Evolutionary conservation across 164 flowering plant genomes (phyloP).

Genomic region (Kingdonia uniflora): DNA sequence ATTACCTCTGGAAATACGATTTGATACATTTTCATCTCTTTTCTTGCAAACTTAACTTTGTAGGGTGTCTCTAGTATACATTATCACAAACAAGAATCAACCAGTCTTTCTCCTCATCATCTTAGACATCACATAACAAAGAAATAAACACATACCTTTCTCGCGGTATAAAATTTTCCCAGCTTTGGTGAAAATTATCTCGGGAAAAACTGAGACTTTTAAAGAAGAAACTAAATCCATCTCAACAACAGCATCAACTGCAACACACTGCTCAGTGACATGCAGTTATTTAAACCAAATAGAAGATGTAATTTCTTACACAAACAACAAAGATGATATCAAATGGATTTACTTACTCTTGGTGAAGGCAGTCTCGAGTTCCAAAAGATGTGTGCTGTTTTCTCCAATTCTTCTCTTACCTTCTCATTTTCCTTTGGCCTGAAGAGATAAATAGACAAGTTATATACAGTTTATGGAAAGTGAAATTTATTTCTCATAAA

Average conservation of each 20-base stretch:
- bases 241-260: slow-evolving; percentile 83
- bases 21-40: too few relatives aligned
- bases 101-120: too few relatives aligned
- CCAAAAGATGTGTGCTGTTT: slow-evolving; percentile 86
- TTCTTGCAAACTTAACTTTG: too few relatives aligned
- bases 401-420: slow-evolving; percentile 54
- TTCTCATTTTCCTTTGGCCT: slow-evolving; percentile 81
- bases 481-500: too few relatives aligned
- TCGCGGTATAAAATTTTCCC: slow-evolving; percentile 86
- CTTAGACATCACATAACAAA: too few relatives aligned
- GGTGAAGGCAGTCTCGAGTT: slow-evolving; percentile 89
- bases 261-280: slow-evolving; percentile 53
- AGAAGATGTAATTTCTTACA: background rate
- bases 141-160: slow-evolving; percentile 36
- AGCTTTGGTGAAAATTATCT: slow-evolving; percentile 78
- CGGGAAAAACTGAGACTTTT: slow-evolving; percentile 68
- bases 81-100: too few relatives aligned
- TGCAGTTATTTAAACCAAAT: background rate
- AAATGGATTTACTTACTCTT: slow-evolving; percentile 41
- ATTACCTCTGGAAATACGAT: too few relatives aligned
- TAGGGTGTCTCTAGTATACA: too few relatives aligned
- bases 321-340: background rate
- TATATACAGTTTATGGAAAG: too few relatives aligned
- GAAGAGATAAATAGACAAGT: slow-evolving; percentile 5
- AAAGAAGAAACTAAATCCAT: slow-evolving; percentile 61